Evolutionary conservation across 1,284 basidiomycete species (phyloP).

Genomic region (Agroathelia rolfsii): DNA sequence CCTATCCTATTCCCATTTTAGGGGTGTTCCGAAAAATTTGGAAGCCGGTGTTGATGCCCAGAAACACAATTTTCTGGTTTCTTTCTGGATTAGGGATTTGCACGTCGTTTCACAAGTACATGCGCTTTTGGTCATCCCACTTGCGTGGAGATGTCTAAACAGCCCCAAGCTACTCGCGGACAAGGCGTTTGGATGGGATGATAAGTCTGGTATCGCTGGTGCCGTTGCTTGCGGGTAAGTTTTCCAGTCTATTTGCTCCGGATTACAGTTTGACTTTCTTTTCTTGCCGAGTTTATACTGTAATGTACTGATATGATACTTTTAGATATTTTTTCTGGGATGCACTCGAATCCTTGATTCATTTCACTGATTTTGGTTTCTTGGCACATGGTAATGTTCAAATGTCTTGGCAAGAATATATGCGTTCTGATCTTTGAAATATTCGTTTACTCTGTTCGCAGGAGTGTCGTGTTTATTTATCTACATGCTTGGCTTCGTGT

Average conservation of each 20-base stretch:
- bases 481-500: slow-evolving; percentile 51
- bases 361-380: slow-evolving; percentile 50
- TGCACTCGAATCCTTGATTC: slow-evolving; percentile 40
- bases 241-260: slow-evolving; percentile 3
- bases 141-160: slow-evolving; percentile 32
- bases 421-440: too few relatives aligned
- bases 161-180: slow-evolving; percentile 32
- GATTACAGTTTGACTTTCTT: too few relatives aligned
- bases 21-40: too few relatives aligned
- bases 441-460: slow-evolving; percentile 17
- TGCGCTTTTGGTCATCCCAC: slow-evolving; percentile 39
- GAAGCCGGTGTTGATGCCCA: too few relatives aligned
- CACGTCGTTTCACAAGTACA: slow-evolving; percentile 50
- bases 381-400: slow-evolving; percentile 60
- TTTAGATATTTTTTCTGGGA: slow-evolving; percentile 58
- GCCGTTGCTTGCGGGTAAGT: slow-evolving; percentile 47
- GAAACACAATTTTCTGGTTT: too few relatives aligned
- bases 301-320: too few relatives aligned
- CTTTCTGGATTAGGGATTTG: too few relatives aligned
- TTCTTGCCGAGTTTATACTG: too few relatives aligned
- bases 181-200: slow-evolving; percentile 49
- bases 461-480: slow-evolving; percentile 48
- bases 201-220: slow-evolving; percentile 33
- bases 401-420: too few relatives aligned
- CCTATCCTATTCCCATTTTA: too few relatives aligned